Evolutionary conservation across 73 alveolate genomes (phyloP), one percentile per base, ranked within the genome.

Genomic region (Halteria grandinella): DNA sequence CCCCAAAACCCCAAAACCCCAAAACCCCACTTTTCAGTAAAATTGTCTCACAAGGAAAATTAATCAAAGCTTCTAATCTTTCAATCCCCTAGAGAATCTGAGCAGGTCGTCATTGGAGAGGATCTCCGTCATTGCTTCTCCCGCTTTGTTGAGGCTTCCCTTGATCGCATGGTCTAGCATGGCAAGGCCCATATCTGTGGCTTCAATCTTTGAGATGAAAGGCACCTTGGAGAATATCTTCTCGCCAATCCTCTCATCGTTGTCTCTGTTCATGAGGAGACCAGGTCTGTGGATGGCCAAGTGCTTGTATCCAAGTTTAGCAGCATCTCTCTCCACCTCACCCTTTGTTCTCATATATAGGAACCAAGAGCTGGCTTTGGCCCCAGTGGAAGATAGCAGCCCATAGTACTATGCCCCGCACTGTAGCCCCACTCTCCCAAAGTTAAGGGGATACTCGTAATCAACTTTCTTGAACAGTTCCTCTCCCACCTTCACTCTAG

Each of bases 381-480:
- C 85, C 21, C 91, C 91, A 8, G 73, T 63, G 0, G 91, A 50
- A 7, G 91, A 63, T 0, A 81, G 55, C 5, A 70, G 79, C 4
- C 60, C 69, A 25, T 60, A 81, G 25, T 52, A 53, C 20, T 32
- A 14, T 24, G 45, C 75, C 10, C 37, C 37, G 17, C 23, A 6
- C 20, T 48, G 33, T 34, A 45, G 5, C 8, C 55, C 92, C 23
- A 87, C 28, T 15, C 73, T 69, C 12, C 89, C 82, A 73, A 90
- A 83, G 18, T 83, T 81, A 21, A 91, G 64, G 4, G 93, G 93
- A 80, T 87, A 91, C 14, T 91, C 69, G 36, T 72, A 82, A 58
- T 91, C 97, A 11, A 91, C 94, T 54, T 79, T 80, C 29, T 48
- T 58, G 48, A 91, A 91, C 47, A 53, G 84, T 52, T 80, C 97